A percentile compares a stretch with the other conserved stretches of the same genome.
Conservation (phyloP, 768 basidiomycete species). For the Amanita pseudoporphyria region DNA sequence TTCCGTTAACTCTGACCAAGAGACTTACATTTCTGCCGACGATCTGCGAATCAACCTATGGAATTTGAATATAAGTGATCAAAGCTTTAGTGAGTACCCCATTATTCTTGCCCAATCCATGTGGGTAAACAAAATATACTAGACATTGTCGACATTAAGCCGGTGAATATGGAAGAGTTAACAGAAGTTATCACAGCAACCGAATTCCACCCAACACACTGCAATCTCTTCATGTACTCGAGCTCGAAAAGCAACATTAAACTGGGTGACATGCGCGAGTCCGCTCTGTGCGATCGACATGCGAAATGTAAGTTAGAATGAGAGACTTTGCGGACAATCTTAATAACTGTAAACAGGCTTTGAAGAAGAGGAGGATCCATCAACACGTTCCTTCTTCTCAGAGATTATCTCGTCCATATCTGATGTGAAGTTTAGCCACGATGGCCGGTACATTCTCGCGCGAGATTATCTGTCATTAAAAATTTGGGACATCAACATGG, state of each 20-base stretch:
- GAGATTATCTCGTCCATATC: slow-evolving; percentile 99
- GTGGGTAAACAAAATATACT: slow-evolving; percentile 4
- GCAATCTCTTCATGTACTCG: slow-evolving; percentile 99
- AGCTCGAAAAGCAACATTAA: slow-evolving; percentile 99
- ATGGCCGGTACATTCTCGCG: slow-evolving; percentile 93
- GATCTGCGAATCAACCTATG: slow-evolving; percentile 96
- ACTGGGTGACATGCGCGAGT: slow-evolving; percentile 98
- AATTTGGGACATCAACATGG: slow-evolving; percentile 99
- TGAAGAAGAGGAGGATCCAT: slow-evolving; percentile 97
- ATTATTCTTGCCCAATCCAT: neutral
- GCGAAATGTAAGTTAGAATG: slow-evolving; percentile 71
- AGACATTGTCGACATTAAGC: slow-evolving; percentile 99
- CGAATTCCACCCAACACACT: slow-evolving; percentile 95
- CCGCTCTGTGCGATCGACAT: slow-evolving; percentile 91
- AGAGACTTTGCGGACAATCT: slow-evolving; percentile 8
- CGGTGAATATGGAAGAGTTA: slow-evolving; percentile 98
- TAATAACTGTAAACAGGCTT: slow-evolving; percentile 52
- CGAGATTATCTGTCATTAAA: slow-evolving; percentile 96
- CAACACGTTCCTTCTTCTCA: slow-evolving; percentile 96
- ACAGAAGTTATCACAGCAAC: slow-evolving; percentile 99
- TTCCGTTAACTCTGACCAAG: slow-evolving; percentile 97
- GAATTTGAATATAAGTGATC: slow-evolving; percentile 98
- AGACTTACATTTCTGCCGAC: slow-evolving; percentile 99
- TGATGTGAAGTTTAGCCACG: slow-evolving; percentile 97
- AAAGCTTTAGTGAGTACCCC: slow-evolving; percentile 85